A percentile compares a stretch with the other conserved stretches of the same genome.
phyloP scores from a whole-genome alignment of 2,329 filamentous ascomycete genomes.

The Colletotrichum sp. region DNA sequence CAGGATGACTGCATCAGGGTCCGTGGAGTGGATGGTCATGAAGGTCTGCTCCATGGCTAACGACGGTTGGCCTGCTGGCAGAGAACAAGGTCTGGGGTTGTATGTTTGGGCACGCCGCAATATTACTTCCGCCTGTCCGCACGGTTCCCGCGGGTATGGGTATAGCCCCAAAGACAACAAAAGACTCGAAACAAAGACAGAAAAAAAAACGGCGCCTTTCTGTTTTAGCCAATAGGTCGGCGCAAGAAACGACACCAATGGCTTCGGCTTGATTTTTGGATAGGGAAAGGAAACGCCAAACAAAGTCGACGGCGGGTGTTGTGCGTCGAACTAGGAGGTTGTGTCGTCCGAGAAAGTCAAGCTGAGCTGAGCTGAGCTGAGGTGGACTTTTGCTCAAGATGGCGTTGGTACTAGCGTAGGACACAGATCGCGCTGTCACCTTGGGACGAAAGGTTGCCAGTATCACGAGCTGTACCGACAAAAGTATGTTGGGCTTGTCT shows the following conservation, averaged over 20 bases:
- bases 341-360: background rate
- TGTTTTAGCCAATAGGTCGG: background rate
- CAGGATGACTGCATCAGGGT: constrained; percentile 80
- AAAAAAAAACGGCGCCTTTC: background rate
- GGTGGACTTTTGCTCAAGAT: background rate
- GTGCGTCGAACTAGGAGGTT: background rate
- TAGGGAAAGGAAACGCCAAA: background rate
- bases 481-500: background rate
- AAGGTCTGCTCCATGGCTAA: constrained; percentile 80
- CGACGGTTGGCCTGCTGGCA: background rate
- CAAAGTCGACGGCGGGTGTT: background rate
- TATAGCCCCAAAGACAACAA: background rate
- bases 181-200: background rate
- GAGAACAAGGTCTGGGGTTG: background rate
- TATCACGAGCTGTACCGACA: background rate
- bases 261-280: background rate
- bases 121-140: background rate
- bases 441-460: background rate
- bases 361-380: background rate
- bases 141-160: background rate
- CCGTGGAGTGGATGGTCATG: constrained; percentile 81
- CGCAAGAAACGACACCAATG: background rate
- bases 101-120: background rate
- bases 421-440: background rate
- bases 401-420: background rate